Percentiles rank a stretch among this genome's conserved stretches.
Evolutionary conservation across 2,329 filamentous ascomycete genomes (phyloP).

Genomic region (Rugonectria rugulosa): DNA sequence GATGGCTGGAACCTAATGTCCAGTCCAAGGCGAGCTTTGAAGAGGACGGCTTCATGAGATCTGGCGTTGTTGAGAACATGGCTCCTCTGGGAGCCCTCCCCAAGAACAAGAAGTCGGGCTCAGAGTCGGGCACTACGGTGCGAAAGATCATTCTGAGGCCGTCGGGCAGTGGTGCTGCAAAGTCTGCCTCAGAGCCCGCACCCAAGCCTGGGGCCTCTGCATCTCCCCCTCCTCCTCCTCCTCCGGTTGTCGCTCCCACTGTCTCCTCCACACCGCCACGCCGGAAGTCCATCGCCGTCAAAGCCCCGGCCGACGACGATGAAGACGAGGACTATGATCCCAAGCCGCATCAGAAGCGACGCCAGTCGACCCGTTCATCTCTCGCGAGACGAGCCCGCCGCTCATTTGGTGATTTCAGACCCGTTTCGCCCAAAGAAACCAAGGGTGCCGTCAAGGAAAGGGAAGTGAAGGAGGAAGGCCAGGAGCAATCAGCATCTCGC

Average conservation of each 20-base stretch:
- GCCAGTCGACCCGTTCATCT: constrained; percentile 44
- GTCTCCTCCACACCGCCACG: constrained; percentile 38
- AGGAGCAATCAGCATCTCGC: constrained; percentile 25
- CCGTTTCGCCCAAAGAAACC: constrained; percentile 20
- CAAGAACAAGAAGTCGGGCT: constrained; percentile 54
- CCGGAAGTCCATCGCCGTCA: constrained; percentile 35
- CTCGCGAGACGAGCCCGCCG: constrained; percentile 40
- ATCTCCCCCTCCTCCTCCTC: constrained; percentile 33
- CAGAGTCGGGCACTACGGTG: constrained; percentile 40
- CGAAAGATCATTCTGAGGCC: constrained; percentile 57
- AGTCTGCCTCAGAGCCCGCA: constrained; percentile 33
- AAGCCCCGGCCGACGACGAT: constrained; percentile 43
- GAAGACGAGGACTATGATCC: constrained; percentile 56
- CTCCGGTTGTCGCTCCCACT: constrained; percentile 27
- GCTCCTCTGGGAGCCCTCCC: constrained; percentile 79
- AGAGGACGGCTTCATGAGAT: constrained; percentile 76
- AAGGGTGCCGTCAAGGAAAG: constrained; percentile 23
- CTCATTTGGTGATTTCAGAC: constrained; percentile 32
- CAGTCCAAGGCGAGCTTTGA: constrained; percentile 76
- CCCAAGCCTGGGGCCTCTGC: constrained; percentile 32
- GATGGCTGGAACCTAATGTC: constrained; percentile 66
- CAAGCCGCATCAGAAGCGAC: constrained; percentile 44
- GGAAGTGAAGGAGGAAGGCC: constrained; percentile 24
- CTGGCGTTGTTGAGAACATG: constrained; percentile 85
- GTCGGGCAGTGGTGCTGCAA: constrained; percentile 41